Base-by-base conservation (phyloP, 768 basidiomycete genomes). In the Boletus barrowsii region DNA sequence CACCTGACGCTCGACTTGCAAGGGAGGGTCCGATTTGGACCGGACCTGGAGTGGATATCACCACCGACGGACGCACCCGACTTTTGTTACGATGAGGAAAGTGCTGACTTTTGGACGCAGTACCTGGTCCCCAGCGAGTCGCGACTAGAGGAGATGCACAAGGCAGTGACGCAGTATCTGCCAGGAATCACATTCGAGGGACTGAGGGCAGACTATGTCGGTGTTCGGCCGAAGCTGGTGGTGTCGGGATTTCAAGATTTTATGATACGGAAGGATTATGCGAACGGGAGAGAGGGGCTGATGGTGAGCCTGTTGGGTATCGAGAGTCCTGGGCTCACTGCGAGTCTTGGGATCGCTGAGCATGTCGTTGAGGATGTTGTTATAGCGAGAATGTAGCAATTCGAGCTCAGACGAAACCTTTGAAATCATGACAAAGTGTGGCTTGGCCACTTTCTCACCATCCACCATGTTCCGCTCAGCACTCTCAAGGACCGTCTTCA, bases 261-360 rank as follows among this genome's bases (percentile, higher is more conserved):
- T 64, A 70, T 84, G 9, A 75, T 93, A 66, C 79, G 86, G 41
- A 79, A 71, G 20, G 84, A 93, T 65, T 82, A 83, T 62, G 78
- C 82, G 1, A 69, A 71, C n/a, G 68, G 63, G 10, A 75, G 64
- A 58, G 65, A 59, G 17, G 42, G 60, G 22, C 53, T 63, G 55
- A 86, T 98, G 84, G 79, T 98, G 60, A 93, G 84, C 66, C 72
- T 97, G 56, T 68, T 93, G 66, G 93, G 94, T 0, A 93, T 98
- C 57, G 93, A 97, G 67, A 91, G 88, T 57, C 96, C 96, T 0
- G 96, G 96, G 0, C 72, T 98, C 66, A 98, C 96, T 5, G 82
- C 88, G 10, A 82, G 83, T 62, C 79, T 98, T 60, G 93, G 90
- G 4, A 87, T 96, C 35, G 96, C 89, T 3, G 90, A 96, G 72